Evolutionary conservation across 306 rosid genomes (phyloP), one percentile per base, ranked within the genome.

Genomic region (Psophocarpus tetragonolobus): DNA sequence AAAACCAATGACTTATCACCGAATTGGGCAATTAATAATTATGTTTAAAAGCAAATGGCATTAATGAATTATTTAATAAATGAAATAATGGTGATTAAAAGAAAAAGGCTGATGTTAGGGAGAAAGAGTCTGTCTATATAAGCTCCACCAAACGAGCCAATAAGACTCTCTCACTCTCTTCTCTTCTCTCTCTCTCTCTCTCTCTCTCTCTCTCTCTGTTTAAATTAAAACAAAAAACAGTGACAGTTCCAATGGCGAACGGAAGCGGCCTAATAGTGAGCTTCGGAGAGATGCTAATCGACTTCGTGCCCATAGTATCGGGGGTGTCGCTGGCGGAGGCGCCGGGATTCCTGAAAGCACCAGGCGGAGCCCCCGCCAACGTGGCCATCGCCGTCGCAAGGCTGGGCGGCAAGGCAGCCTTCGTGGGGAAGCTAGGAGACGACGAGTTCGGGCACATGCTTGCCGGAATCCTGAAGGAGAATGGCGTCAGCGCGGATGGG

Each of bases 311-410:
- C 50, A 95, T 94, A 3, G 86, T 36, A 13, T 91, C 97, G 44
- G 97, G 94, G 50, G 97, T 92, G 0, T 95, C 99, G 4, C 76
- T 95, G 6, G 96, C 99, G 0, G 94, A 91, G 53, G 99, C 97
- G 0, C 97, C 97, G 0, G 97, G 97, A 2, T 95, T 95, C 68
- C 84, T 95, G 50, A 92, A 95, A 23, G 99, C 99, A 0, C 97
- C 99, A 57, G 99, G 99, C 5, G 97, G 99, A 0, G 99, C 99
- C 2, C 97, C 99, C 0, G 99, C 97, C 7, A 95, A 95, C 90
- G 99, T 92, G 1, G 92, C 99, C 57, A 95, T 95, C 84, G 99
- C 97, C 18, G 94, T 95, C 0, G 10, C 97, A 0, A 74, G 97
- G 15, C 91, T 95, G 8, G 99, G 99, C 12, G 99, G 99, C 0